A percentile compares a stretch with the other conserved stretches of the same genome.
These are phyloP conservation scores for Colletotrichum coccodes DNA, from an alignment of 2,329 filamentous ascomycete genomes.

Conservation along the genomic window DNA sequence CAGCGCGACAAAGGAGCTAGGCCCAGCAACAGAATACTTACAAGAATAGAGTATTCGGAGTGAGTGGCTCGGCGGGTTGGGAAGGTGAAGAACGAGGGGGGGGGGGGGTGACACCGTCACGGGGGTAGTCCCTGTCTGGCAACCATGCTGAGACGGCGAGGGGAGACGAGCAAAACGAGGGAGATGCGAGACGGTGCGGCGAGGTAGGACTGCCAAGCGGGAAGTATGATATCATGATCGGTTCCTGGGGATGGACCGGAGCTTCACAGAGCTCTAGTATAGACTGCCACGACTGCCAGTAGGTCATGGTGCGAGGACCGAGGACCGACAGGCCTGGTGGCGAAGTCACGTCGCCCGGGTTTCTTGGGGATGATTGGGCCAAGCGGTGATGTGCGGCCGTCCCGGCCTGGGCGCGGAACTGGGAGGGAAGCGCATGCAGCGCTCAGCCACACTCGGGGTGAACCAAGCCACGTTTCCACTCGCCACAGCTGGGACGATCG, in stretches of 20 bases:
- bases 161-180: not conserved
- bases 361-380: not conserved
- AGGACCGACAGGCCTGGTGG: not conserved
- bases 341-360: not conserved
- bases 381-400: not conserved
- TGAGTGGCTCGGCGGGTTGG: not conserved
- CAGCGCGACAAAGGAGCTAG: not conserved
- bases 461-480: conserved; percentile 22
- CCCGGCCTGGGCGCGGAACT: not conserved
- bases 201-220: not conserved
- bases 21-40: not conserved
- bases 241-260: not conserved
- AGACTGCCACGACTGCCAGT: no score
- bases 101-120: not conserved
- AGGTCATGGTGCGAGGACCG: not conserved
- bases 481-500: conserved; percentile 9
- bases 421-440: not conserved
- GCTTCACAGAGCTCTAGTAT: not conserved
- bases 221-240: conserved; percentile 13
- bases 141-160: conserved; percentile 8
- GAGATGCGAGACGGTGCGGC: not conserved
- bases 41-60: not conserved
- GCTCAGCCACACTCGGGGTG: conserved; percentile 12
- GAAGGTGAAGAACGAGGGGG: not conserved
- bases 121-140: not conserved